Conservation (phyloP, 495 filamentous ascomycete species). For the Pseudevernia furfuracea region DNA sequence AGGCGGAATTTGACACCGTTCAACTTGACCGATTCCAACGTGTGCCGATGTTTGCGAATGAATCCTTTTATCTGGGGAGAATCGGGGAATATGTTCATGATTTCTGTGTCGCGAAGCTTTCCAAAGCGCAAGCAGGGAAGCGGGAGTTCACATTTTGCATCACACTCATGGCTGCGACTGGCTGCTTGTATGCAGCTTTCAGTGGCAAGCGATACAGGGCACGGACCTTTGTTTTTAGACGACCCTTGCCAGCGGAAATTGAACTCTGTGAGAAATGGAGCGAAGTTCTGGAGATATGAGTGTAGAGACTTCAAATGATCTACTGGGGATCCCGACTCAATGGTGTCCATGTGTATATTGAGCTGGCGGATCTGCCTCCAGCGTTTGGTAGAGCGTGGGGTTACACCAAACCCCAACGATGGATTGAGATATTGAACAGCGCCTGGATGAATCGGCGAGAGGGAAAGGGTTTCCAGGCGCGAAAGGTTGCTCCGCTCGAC, state of each 20-base stretch:
- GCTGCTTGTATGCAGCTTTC: constrained; percentile 49
- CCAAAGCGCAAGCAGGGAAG: constrained; percentile 48
- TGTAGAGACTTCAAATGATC: constrained; percentile 73
- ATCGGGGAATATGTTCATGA: constrained; percentile 60
- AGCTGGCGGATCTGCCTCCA: constrained; percentile 69
- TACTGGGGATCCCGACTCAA: constrained; percentile 49
- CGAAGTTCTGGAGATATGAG: constrained; percentile 59
- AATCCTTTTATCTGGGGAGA: constrained; percentile 57
- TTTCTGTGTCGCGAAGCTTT: constrained; percentile 51
- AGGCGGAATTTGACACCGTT: constrained; percentile 56
- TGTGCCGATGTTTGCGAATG: constrained; percentile 50
- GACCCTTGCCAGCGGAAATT: constrained; percentile 63
- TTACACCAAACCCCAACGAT: constrained; percentile 57
- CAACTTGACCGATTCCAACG: constrained; percentile 64
- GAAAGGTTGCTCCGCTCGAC: constrained; percentile 57
- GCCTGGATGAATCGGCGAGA: constrained; percentile 59
- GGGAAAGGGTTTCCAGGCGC: constrained; percentile 53
- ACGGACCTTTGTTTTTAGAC: constrained; percentile 44
- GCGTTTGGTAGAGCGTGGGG: constrained; percentile 52
- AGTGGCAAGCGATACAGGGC: constrained; percentile 55
- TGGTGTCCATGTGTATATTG: constrained; percentile 57
- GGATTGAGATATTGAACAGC: constrained; percentile 62
- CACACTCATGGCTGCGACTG: constrained; percentile 24
- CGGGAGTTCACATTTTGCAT: constrained; percentile 39
- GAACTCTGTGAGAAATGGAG: constrained; percentile 52